A percentile compares a stretch with the other conserved stretches of the same genome.
These are phyloP conservation scores for Acanthamoeba sp. DNA, from an alignment of 208 protist genomes.

Conservation along the genomic window DNA sequence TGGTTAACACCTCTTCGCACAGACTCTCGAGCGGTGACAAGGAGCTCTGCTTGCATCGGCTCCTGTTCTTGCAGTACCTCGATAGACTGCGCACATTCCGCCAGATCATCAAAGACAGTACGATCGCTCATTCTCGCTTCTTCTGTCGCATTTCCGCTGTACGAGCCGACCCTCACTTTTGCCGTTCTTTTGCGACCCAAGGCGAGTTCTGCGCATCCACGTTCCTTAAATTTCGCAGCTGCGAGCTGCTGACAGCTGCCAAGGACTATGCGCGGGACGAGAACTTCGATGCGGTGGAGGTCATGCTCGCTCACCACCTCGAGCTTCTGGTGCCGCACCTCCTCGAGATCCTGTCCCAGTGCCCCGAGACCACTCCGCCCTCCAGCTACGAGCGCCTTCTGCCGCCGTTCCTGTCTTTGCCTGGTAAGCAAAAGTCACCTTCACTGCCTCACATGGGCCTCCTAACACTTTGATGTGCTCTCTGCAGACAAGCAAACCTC, in stretches of 20 bases:
- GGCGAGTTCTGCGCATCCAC: conserved; percentile 15
- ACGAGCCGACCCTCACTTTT: not conserved
- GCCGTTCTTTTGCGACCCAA: not conserved
- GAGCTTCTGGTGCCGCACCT: conserved; percentile 45
- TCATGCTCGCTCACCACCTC: conserved; percentile 20
- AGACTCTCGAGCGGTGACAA: conserved; percentile 37
- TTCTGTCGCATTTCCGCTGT: not conserved
- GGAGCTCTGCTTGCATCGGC: conserved; percentile 73
- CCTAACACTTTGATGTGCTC: not conserved
- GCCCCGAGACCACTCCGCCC: conserved; percentile 41
- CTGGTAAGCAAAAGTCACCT: not conserved
- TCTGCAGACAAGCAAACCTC: not conserved
- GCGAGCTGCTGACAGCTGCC: conserved; percentile 24
- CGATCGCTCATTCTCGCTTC: not conserved
- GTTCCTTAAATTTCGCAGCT: conserved; percentile 40
- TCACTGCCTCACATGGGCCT: too few species aligned
- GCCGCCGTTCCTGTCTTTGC: not conserved
- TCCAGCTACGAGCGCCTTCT: conserved; percentile 30
- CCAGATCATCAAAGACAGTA: conserved; percentile 45
- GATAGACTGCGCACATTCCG: conserved; percentile 36
- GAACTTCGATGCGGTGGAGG: conserved; percentile 53
- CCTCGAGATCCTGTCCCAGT: conserved; percentile 51
- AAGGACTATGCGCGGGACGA: conserved; percentile 46
- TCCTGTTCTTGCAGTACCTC: conserved; percentile 64
- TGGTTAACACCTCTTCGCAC: not conserved